Conservation (phyloP, 192 early-diverging fungal species). For the Podila epicladia region DNA sequence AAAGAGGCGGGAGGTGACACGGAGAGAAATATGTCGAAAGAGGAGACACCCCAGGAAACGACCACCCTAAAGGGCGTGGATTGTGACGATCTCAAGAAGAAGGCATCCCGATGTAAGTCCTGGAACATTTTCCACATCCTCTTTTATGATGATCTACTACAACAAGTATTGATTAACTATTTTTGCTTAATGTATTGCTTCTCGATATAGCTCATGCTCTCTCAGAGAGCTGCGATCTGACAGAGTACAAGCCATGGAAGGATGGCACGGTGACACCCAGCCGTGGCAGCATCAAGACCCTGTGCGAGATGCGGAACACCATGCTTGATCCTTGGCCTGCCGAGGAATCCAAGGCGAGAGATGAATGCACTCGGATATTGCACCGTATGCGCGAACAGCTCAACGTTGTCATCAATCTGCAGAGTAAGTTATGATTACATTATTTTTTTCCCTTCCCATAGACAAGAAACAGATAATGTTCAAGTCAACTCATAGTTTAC, state of each 20-base stretch:
- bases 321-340: conserved; percentile 45
- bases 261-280: conserved; percentile 31
- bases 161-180: too few species aligned
- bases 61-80: too few species aligned
- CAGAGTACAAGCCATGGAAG: conserved; percentile 49
- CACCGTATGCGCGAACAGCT: conserved; percentile 52
- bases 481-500: background rate
- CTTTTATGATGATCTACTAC: too few species aligned
- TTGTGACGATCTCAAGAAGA: too few species aligned
- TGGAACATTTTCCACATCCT: too few species aligned
- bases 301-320: conserved; percentile 20
- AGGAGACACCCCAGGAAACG: too few species aligned
- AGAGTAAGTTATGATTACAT: conserved; percentile 26
- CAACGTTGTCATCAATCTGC: conserved; percentile 49
- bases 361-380: conserved; percentile 38
- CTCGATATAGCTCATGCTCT: conserved; percentile 25
- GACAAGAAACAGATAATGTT: background rate
- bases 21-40: background rate
- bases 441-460: background rate
- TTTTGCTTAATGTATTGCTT: too few species aligned
- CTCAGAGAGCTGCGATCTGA: conserved; percentile 36
- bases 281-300: conserved; percentile 16
- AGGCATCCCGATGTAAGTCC: too few species aligned
- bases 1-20: background rate
- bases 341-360: conserved; percentile 31